These are phyloP conservation scores for Fusarium oxysporum DNA, from an alignment of 2,329 filamentous ascomycete species.

Conservation along the genomic window DNA sequence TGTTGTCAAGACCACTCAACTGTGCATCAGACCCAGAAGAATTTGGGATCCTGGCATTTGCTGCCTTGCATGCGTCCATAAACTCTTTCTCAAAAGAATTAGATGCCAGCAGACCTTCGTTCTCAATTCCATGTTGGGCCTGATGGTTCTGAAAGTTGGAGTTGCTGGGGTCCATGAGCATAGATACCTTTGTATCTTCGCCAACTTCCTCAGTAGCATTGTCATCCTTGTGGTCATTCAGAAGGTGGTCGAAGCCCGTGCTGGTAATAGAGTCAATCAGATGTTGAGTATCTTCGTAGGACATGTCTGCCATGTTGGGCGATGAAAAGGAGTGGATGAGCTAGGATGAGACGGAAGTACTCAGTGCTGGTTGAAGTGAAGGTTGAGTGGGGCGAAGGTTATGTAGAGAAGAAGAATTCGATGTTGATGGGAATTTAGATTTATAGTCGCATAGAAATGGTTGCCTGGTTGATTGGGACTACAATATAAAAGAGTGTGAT, in stretches of 20 bases:
- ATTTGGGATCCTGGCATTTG: neutral
- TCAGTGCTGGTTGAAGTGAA: neutral
- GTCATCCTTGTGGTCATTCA: rapidly evolving
- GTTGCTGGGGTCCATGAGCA: rapidly evolving
- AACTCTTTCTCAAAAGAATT: neutral
- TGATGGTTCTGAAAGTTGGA: neutral
- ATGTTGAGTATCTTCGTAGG: neutral
- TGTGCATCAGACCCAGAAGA: neutral
- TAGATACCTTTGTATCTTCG: neutral
- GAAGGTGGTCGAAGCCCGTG: rapidly evolving
- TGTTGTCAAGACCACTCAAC: neutral
- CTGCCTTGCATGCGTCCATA: neutral
- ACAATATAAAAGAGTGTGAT: neutral
- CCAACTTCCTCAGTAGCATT: no score
- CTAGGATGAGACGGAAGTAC: neutral
- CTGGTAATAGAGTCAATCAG: neutral
- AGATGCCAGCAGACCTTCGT: neutral
- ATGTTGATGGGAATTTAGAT: neutral
- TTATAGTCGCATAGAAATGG: neutral
- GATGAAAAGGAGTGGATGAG: neutral
- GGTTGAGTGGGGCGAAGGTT: neutral
- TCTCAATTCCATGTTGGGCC: rapidly evolving
- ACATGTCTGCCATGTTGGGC: neutral
- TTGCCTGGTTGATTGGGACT: neutral
- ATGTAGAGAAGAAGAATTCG: neutral